Evolutionary conservation across 257 asterid genomes (phyloP), one percentile per base, ranked within the genome.

Genomic region (Scutellaria barbata): DNA sequence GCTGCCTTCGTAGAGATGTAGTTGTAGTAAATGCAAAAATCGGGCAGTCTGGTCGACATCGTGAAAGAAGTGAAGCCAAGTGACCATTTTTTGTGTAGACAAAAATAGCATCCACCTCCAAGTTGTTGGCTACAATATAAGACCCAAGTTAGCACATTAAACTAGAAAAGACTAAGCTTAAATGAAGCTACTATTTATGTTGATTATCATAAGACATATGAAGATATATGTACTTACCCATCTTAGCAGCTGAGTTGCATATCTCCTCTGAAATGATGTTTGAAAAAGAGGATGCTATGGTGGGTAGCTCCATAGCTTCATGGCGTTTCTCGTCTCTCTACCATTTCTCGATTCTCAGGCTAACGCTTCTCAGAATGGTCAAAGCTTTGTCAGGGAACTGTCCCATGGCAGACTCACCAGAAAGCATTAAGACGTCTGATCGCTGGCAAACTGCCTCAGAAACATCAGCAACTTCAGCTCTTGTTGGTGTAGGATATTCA

Each of bases 401-500:
- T 17, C 97, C 97, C 97, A 90, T 90, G 78, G 97, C 95, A 10
- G 98, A 90, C 76, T 93, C 98, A 25, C 98, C 98, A 12, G 98
- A 93, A 54, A 93, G 96, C 98, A 93, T 90, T 76, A 90, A 74
- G 48, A 96, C 97, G 62, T 93, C 97, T 45, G 97, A 77, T 37
- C 86, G 81, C 80, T 92, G 98, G 80, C 96, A 81, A 59, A 90
- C 98, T 58, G 98, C 97, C 85, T 92, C 97, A 37, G 97, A 92
- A 77, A 92, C 88, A 68, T 92, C 97, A 30, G 97, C 98, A 40
- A 92, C 98, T 79, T 92, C 96, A 46, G 98, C 97, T 80, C 98
- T 86, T 37, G 97, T 92, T 11, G 98, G 98, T 4, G 93, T 92
- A 11, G 98, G 98, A 70, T 92, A 92, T 80, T 88, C 97, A 61